Evolutionary conservation across 805 yeast species (phyloP).

Genomic region (Yarrowia divulgata): DNA sequence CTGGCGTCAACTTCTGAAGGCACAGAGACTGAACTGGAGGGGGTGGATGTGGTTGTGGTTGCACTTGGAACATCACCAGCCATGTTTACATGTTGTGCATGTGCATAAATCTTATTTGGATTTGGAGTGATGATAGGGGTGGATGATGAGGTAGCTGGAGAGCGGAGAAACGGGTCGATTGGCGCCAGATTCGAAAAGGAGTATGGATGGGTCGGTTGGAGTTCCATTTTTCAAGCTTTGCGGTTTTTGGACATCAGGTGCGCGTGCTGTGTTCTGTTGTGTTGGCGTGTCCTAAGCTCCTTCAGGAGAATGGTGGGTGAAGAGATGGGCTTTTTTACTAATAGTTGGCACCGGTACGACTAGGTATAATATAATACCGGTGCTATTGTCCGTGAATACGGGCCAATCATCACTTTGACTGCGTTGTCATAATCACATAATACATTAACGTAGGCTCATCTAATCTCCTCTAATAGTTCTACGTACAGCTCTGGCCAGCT

Average conservation of each 20-base stretch:
- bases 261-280: not conserved
- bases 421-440: not conserved
- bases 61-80: not conserved
- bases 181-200: not conserved
- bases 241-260: too few species aligned
- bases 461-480: conserved; percentile 6
- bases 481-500: not conserved
- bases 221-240: not conserved
- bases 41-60: not conserved
- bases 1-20: not conserved
- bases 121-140: not conserved
- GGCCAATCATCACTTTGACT: too few species aligned
- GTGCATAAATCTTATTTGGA: conserved; percentile 12
- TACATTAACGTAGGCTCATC: conserved; percentile 9
- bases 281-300: not conserved
- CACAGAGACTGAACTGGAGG: not conserved
- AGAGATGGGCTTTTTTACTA: too few species aligned
- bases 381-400: too few species aligned
- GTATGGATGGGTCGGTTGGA: not conserved
- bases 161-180: not conserved
- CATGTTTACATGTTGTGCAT: conserved; percentile 25
- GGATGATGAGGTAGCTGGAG: not conserved
- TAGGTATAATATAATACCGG: too few species aligned
- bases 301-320: not conserved
- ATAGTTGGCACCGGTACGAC: too few species aligned